phyloP scores from a whole-genome alignment of 139 green algal species.

The Astrephomene gubernaculifera region DNA sequence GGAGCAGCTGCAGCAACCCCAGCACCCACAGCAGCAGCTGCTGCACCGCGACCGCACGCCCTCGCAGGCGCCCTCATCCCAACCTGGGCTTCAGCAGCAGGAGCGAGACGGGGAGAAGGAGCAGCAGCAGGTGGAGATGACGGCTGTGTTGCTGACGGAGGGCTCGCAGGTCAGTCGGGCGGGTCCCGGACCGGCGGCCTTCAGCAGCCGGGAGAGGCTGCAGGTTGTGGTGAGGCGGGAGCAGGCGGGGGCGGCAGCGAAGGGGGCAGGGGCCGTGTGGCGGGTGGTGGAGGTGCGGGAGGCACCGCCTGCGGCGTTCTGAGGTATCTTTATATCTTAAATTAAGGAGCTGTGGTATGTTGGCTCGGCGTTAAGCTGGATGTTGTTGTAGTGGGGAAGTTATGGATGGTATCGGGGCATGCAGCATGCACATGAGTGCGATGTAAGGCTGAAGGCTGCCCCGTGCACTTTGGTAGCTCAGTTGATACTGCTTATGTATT shows the following conservation, averaged over 20 bases:
- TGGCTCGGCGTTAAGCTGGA: no score
- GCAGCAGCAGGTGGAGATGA: constrained; percentile 3
- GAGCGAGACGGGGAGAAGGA: no score
- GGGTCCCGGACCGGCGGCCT: background rate
- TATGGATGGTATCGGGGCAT: no score
- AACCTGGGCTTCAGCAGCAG: no score
- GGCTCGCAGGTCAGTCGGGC: background rate
- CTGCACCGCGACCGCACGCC: background rate
- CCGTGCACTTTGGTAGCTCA: no score
- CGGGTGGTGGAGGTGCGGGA: constrained; percentile 20
- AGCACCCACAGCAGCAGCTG: background rate
- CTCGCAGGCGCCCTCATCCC: no score
- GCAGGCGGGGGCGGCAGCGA: background rate
- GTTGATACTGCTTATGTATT: no score
- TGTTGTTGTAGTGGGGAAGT: no score
- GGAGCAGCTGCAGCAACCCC: background rate
- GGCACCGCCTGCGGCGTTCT: constrained; percentile 5
- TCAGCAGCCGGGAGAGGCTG: background rate
- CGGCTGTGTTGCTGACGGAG: constrained; percentile 16
- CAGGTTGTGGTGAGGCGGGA: background rate
- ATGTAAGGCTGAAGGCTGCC: no score
- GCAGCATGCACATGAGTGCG: no score
- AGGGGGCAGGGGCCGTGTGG: background rate
- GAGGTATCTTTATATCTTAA: no score
- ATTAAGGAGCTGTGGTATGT: no score